Conservation (phyloP, 805 yeast genomes). For the Starmera quercuum region DNA sequence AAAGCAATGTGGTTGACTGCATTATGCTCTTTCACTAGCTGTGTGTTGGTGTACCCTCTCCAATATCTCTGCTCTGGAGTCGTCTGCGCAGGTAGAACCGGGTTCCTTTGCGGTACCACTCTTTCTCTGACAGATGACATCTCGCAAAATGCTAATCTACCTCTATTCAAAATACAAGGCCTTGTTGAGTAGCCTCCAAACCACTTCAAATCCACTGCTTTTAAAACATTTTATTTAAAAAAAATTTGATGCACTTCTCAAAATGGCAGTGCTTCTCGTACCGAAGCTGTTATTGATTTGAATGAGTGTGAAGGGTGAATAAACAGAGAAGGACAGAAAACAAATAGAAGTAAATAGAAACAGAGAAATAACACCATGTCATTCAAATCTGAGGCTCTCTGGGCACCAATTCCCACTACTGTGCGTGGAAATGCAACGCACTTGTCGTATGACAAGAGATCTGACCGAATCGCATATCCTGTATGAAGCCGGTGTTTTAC, state of each 20-base stretch:
- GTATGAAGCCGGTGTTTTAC: no score
- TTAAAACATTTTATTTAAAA: no score
- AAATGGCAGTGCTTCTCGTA: no score
- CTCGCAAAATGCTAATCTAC: not conserved
- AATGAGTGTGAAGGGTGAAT: no score
- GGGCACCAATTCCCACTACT: conserved; percentile 74
- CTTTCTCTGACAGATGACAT: conserved; percentile 75
- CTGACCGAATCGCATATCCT: conserved; percentile 75
- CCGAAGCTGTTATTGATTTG: no score
- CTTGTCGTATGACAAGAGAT: conserved; percentile 62
- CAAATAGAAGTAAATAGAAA: no score
- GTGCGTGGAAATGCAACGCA: conserved; percentile 62
- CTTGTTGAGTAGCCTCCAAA: no score
- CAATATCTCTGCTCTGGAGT: conserved; percentile 94
- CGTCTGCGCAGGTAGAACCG: conserved; percentile 74
- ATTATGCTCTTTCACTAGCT: conserved; percentile 87
- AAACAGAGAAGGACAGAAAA: no score
- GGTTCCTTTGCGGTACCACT: conserved; percentile 56
- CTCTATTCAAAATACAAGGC: not conserved
- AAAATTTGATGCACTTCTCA: no score
- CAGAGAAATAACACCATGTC: no score
- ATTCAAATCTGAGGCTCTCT: no score
- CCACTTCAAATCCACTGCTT: no score
- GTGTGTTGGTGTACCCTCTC: conserved; percentile 81
- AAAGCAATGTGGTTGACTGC: conserved; percentile 84